Evolutionary conservation across 2,329 filamentous ascomycete species (phyloP).

Genomic region (Fulvia fulva): DNA sequence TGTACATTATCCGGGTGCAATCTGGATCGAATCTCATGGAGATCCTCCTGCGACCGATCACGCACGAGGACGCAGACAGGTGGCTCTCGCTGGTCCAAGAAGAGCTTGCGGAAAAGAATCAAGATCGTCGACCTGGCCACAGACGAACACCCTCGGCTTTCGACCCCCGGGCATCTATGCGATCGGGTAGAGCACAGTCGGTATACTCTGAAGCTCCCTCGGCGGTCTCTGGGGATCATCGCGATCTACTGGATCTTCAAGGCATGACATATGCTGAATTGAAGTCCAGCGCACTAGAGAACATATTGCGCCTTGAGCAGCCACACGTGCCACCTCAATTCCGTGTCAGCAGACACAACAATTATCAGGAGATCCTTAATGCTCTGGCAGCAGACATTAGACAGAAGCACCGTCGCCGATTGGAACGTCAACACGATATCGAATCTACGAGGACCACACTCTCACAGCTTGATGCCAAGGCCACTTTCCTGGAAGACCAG

Average conservation of each 20-base stretch:
- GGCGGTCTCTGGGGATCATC: conserved; percentile 31
- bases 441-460: conserved; percentile 77
- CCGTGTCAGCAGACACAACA: conserved; percentile 79
- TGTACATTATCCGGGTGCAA: conserved; percentile 97
- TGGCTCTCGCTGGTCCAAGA: conserved; percentile 80
- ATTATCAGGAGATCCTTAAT: conserved; percentile 97
- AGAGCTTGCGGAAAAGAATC: conserved; percentile 57
- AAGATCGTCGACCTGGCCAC: conserved; percentile 31
- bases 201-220: conserved; percentile 42
- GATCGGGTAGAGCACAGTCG: conserved; percentile 28
- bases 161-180: conserved; percentile 30
- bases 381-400: conserved; percentile 95
- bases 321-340: conserved; percentile 51
- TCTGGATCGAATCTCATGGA: conserved; percentile 89
- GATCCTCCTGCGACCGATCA: conserved; percentile 87
- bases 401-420: conserved; percentile 87
- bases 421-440: conserved; percentile 86
- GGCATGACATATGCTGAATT: conserved; percentile 86
- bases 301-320: conserved; percentile 84
- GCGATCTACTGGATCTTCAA: conserved; percentile 74
- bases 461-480: conserved; percentile 75
- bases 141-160: conserved; percentile 27
- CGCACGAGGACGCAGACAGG: conserved; percentile 79
- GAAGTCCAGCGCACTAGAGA: conserved; percentile 89
- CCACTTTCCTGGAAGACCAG: conserved; percentile 88